Conservation (phyloP, 139 green algal species). For the Tetradesmus obliquus region DNA sequence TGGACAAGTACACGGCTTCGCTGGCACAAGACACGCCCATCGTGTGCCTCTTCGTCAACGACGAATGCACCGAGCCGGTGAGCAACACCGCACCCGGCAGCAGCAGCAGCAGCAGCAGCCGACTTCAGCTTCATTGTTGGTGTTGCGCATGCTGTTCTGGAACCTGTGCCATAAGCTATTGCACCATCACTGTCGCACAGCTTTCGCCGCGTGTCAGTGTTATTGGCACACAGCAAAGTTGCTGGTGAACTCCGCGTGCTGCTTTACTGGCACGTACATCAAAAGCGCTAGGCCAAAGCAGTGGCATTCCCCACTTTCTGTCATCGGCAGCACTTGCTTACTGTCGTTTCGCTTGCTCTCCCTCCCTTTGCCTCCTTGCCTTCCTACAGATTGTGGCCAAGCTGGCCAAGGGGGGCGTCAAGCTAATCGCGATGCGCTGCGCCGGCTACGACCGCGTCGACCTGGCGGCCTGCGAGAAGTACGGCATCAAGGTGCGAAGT, state of each 20-base stretch:
- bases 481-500: conserved; percentile 50
- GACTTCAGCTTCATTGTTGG: too few species aligned
- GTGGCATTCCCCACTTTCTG: background rate
- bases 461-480: conserved; percentile 51
- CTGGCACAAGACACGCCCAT: conserved; percentile 64
- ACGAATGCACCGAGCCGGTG: conserved; percentile 46
- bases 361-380: too few species aligned
- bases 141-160: too few species aligned
- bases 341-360: background rate
- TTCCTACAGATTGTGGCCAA: conserved; percentile 54
- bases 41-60: conserved; percentile 81
- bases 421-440: conserved; percentile 81
- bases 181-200: background rate
- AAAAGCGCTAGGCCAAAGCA: background rate
- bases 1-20: conserved; percentile 61
- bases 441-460: conserved; percentile 80
- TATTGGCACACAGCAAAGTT: background rate
- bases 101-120: too few species aligned
- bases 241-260: background rate
- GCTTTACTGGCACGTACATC: background rate
- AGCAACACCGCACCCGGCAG: background rate
- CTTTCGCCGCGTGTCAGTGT: background rate
- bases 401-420: conserved; percentile 68
- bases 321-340: background rate
- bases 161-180: too few species aligned